These are phyloP conservation scores for Geosmithia morbida DNA, from an alignment of 2,329 filamentous ascomycete genomes.

Conservation along the genomic window DNA sequence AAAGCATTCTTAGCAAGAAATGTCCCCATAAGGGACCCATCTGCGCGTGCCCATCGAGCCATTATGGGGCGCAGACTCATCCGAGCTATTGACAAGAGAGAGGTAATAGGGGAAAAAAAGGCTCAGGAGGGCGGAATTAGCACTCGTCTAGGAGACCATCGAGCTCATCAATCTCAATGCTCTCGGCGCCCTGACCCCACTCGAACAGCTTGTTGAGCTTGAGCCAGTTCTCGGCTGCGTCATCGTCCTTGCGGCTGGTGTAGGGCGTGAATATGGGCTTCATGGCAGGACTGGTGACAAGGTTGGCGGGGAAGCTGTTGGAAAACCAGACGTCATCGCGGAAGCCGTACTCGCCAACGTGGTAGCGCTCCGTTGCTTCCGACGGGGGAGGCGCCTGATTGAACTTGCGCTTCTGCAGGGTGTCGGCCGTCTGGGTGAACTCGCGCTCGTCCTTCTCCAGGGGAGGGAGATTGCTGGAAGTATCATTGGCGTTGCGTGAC, in stretches of 20 bases:
- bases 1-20: neutral
- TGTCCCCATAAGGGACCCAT: neutral
- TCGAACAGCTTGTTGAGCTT: conserved; percentile 26
- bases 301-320: conserved; percentile 23
- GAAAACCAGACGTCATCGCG: conserved; percentile 40
- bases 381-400: conserved; percentile 21
- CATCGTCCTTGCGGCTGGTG: conserved; percentile 20
- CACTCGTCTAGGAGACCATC: conserved; percentile 73
- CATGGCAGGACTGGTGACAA: conserved; percentile 41
- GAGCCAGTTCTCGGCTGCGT: conserved; percentile 20
- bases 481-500: conserved; percentile 23
- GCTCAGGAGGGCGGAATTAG: conserved; percentile 15
- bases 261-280: conserved; percentile 15
- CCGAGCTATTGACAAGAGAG: neutral
- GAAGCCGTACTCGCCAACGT: conserved; percentile 17
- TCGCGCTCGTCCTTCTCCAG: conserved; percentile 91
- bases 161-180: conserved; percentile 83
- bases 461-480: conserved; percentile 67
- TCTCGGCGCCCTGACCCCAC: conserved; percentile 63
- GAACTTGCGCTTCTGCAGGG: conserved; percentile 55
- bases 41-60: neutral
- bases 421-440: conserved; percentile 89
- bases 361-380: conserved; percentile 13
- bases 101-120: neutral
- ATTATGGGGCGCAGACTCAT: neutral